These are phyloP conservation scores for Verticillium zaregamsianum DNA, from an alignment of 2,329 filamentous ascomycete species.

Conservation along the genomic window DNA sequence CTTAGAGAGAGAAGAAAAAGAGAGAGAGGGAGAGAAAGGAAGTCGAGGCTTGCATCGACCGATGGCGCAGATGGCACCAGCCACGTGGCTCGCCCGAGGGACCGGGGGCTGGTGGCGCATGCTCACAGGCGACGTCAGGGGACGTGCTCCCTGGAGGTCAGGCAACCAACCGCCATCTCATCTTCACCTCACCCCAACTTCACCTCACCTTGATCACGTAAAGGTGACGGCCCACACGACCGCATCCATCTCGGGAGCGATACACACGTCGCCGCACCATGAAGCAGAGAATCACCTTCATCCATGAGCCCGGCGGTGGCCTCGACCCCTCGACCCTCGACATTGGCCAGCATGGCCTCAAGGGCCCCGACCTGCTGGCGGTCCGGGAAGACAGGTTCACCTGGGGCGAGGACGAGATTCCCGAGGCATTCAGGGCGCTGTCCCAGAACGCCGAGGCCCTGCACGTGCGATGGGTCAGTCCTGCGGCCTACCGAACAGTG, in stretches of 20 bases:
- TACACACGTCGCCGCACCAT: slow-evolving; percentile 35
- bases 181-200: neutral
- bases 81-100: neutral
- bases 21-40: too few relatives aligned
- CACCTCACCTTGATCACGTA: neutral
- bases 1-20: too few relatives aligned
- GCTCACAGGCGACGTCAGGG: neutral
- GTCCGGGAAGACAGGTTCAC: slow-evolving; percentile 79
- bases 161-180: neutral
- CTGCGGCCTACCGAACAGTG: slow-evolving; percentile 50
- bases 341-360: slow-evolving; percentile 52
- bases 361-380: slow-evolving; percentile 54
- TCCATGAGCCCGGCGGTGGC: slow-evolving; percentile 60
- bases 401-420: slow-evolving; percentile 68
- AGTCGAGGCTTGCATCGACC: too few relatives aligned
- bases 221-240: too few relatives aligned
- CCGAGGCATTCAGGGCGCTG: slow-evolving; percentile 57
- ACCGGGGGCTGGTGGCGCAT: neutral
- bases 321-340: slow-evolving; percentile 62
- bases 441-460: slow-evolving; percentile 66
- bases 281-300: slow-evolving; percentile 77
- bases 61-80: neutral
- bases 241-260: too few relatives aligned
- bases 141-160: neutral
- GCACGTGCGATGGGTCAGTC: slow-evolving; percentile 74